Percentiles rank a stretch among this genome's conserved stretches.
These are phyloP conservation scores for Hypericum androsaemum DNA, from an alignment of 345 rosid genomes.

Conservation along the genomic window DNA sequence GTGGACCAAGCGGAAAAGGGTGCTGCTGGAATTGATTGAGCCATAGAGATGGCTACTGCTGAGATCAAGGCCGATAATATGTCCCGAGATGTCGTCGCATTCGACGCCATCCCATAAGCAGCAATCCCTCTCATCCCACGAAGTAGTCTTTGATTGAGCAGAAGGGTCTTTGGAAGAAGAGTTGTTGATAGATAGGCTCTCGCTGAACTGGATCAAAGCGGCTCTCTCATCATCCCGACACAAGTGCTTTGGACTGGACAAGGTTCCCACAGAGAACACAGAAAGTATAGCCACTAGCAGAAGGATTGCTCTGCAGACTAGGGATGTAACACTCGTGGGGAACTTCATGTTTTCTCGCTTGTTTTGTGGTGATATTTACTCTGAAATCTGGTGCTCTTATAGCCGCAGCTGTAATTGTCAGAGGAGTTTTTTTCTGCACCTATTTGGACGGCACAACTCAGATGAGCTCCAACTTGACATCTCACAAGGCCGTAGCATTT, in stretches of 20 bases:
- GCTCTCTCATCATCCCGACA: conserved; percentile 3
- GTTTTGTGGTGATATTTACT: too few relatives aligned
- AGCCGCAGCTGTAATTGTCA: too few relatives aligned
- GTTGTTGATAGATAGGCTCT: neutral
- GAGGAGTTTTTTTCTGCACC: too few relatives aligned
- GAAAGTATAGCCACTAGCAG: too few relatives aligned
- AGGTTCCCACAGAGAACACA: too few relatives aligned
- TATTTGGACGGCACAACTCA: too few relatives aligned
- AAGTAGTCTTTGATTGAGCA: neutral
- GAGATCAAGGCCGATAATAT: conserved; percentile 9
- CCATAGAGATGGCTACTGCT: conserved; percentile 12
- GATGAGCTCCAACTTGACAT: too few relatives aligned
- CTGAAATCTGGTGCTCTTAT: too few relatives aligned
- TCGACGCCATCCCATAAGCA: conserved; percentile 14
- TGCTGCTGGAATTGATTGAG: conserved; percentile 13
- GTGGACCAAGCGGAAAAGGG: conserved; percentile 12
- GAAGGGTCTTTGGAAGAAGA: neutral
- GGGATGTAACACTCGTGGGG: too few relatives aligned
- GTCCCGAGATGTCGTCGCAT: neutral
- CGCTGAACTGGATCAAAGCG: neutral
- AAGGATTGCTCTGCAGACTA: too few relatives aligned
- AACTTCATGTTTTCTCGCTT: too few relatives aligned
- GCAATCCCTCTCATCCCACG: neutral
- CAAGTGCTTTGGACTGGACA: neutral
- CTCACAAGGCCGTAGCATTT: too few relatives aligned